Base-by-base conservation (phyloP, 306 rosid species). In the Citrullus colocynthis region DNA sequence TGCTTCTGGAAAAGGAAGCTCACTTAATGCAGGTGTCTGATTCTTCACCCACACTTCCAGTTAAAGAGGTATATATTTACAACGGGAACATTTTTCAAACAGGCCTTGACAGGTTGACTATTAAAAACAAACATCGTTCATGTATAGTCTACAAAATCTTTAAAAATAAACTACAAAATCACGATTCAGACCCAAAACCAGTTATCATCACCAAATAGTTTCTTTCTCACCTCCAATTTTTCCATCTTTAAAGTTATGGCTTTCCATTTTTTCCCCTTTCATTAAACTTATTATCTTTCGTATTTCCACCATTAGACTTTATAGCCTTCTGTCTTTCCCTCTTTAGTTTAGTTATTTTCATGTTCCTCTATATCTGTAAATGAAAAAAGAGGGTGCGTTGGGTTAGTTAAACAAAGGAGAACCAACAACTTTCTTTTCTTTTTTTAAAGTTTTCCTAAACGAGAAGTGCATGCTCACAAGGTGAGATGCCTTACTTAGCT, bases 61-160 rank as follows among this genome's bases (percentile, higher is more conserved):
- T 49, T 64, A 77, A 86, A 79, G 83, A 87, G 99, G 97, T 95
- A 88, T 67, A 8, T 6, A 48, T 48, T 48, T 13, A 16, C 57
- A 52, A 52, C 20, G 57, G 57, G 20, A 52, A 52, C 9, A 52
- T 4, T 16, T 52, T 52, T 52, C 49, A 39, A 65, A 37, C 72
- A 65, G 21, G 49, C 72, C 49, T 37, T 65, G 15, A 18, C 24
- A 64, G 71, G n/a, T 36, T 64, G 45, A 37, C 72, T 65, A 17
- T 36, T 65, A 11, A 65, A 62, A 65, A 65, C 70, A 63, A 63
- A 63, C 30, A 18, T 9, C 1, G 72, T 37, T 37, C 72, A 65
- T 37, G 72, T 49, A 17, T 37, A 17, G 72, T 65, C 49, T 37
- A 9, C 15, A 65, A 37, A 65, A 36, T 65, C 7, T 65, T 16